phyloP scores from a whole-genome alignment of 306 rosid genomes.

The Castanopsis chinensis region DNA sequence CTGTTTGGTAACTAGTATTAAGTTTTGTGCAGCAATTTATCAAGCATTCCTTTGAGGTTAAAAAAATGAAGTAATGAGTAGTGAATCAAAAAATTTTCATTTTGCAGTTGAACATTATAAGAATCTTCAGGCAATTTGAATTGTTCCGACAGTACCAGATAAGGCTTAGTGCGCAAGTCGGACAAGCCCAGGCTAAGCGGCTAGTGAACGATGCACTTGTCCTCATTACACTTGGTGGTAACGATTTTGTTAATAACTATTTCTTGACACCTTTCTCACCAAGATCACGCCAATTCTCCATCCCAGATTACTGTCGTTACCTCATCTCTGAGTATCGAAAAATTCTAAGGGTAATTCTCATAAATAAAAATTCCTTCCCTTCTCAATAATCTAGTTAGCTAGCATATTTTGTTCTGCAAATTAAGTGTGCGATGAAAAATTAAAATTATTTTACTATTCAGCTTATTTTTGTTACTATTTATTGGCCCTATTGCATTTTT shows the following conservation, averaged over 20 bases:
- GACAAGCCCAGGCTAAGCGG: conserved; percentile 27
- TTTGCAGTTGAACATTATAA: conserved; percentile 41
- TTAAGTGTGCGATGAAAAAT: no score
- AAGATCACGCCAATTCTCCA: conserved; percentile 53
- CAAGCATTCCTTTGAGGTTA: no score
- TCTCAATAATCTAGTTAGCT: no score
- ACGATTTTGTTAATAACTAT: conserved; percentile 69
- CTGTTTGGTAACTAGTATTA: no score
- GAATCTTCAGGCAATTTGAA: conserved; percentile 42
- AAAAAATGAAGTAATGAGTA: background rate
- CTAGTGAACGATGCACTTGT: conserved; percentile 41
- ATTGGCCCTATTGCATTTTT: no score
- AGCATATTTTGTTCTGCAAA: no score
- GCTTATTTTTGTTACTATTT: no score
- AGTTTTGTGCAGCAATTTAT: no score
- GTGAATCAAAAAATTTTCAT: background rate
- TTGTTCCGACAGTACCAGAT: conserved; percentile 43
- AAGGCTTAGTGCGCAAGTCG: conserved; percentile 40
- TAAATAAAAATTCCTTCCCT: background rate
- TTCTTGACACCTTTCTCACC: conserved; percentile 39
- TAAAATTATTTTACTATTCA: no score
- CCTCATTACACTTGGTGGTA: conserved; percentile 62
- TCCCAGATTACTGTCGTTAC: conserved; percentile 43
- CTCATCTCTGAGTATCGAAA: conserved; percentile 50
- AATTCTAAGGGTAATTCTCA: conserved; percentile 36